Evolutionary conservation across 805 yeast species (phyloP).

Genomic region (Candida lessepsii): DNA sequence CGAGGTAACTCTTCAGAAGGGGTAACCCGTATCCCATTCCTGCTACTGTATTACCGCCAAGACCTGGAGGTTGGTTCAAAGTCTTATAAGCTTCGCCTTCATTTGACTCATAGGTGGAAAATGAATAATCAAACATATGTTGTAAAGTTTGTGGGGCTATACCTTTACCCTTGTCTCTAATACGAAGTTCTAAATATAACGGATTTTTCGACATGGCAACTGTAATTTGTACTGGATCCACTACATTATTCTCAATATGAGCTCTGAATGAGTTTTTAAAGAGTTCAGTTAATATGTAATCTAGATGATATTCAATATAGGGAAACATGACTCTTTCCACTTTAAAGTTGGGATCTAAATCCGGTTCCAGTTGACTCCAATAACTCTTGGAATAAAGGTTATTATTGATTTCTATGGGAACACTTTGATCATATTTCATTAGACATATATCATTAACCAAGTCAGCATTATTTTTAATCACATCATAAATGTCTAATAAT

Average conservation of each 20-base stretch:
- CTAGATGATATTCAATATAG: conserved; percentile 83
- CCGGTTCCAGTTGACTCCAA: conserved; percentile 30
- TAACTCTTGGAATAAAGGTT: conserved; percentile 27
- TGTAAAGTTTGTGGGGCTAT: conserved; percentile 64
- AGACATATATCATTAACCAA: conserved; percentile 81
- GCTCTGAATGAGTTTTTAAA: conserved; percentile 88
- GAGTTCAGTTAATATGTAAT: conserved; percentile 82
- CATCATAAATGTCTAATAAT: conserved; percentile 58
- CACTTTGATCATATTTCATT: conserved; percentile 77
- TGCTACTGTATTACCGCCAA: conserved; percentile 69
- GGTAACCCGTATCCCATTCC: conserved; percentile 98
- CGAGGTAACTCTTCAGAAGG: conserved; percentile 53
- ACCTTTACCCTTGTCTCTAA: conserved; percentile 89
- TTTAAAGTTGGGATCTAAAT: conserved; percentile 18
- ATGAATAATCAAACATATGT: conserved; percentile 82
- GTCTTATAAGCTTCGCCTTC: conserved; percentile 62
- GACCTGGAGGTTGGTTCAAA: conserved; percentile 68
- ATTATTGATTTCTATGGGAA: conserved; percentile 55
- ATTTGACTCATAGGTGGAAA: conserved; percentile 66
- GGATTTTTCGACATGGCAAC: conserved; percentile 33
- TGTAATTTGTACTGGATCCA: conserved; percentile 39
- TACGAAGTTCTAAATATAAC: conserved; percentile 62
- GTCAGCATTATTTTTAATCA: conserved; percentile 63
- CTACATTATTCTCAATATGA: conserved; percentile 64
- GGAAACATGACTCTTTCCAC: conserved; percentile 66